Conservation (phyloP, 192 early-diverging fungal species). For the Coemansia sp. region DNA sequence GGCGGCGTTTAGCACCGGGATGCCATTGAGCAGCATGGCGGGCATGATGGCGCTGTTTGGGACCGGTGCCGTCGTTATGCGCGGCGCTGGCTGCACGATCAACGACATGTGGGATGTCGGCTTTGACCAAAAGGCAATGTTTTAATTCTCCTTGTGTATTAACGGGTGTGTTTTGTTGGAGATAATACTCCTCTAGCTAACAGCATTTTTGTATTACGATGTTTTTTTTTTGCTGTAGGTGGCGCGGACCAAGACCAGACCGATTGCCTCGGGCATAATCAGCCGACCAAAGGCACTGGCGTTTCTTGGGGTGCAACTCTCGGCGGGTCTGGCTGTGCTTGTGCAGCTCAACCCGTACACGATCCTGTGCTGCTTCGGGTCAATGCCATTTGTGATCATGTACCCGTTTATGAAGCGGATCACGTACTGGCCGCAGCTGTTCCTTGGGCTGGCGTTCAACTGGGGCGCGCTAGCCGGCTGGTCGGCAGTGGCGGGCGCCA, state of each 20-base stretch:
- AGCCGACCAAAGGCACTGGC: conserved; percentile 64
- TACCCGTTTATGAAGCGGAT: conserved; percentile 96
- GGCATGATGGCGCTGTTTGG: conserved; percentile 79
- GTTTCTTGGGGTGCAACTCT: conserved; percentile 78
- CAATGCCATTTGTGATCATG: conserved; percentile 68
- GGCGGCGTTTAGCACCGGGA: conserved; percentile 61
- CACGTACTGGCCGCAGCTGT: conserved; percentile 92
- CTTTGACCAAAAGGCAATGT: conserved; percentile 69
- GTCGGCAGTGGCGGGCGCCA: conserved; percentile 69
- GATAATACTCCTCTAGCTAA: no score
- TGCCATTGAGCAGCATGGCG: conserved; percentile 54
- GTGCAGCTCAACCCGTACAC: conserved; percentile 89
- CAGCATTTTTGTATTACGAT: no score
- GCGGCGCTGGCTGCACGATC: conserved; percentile 94
- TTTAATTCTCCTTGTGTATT: no score
- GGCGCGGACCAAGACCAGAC: conserved; percentile 75
- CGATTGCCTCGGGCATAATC: conserved; percentile 78
- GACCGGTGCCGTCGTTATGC: conserved; percentile 84
- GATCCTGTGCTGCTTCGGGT: conserved; percentile 79
- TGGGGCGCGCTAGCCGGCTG: conserved; percentile 91
- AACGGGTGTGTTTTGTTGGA: no score
- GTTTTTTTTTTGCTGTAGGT: conserved; percentile 48
- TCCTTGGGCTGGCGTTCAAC: conserved; percentile 90
- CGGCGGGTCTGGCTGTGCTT: conserved; percentile 77
- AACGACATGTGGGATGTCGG: conserved; percentile 97